Percentiles rank a stretch among this genome's conserved stretches.
phyloP scores from a whole-genome alignment of 768 basidiomycete genomes.

The Phanerochaete sordida region DNA sequence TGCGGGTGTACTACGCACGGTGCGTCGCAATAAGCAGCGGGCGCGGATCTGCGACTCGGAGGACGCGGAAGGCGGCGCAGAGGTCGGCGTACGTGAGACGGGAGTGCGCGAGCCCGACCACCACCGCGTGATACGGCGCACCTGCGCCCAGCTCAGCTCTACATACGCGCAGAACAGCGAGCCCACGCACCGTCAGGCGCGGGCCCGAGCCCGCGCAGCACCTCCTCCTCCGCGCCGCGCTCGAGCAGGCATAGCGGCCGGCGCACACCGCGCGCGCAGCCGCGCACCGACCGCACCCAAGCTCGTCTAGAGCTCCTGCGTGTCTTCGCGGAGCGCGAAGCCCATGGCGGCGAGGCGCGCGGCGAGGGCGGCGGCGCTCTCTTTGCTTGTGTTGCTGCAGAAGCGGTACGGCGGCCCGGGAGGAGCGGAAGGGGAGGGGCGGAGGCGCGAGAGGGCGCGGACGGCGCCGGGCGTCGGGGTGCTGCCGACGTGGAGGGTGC shows the following conservation, averaged over 20 bases:
- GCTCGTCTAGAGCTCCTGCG: constrained; percentile 58
- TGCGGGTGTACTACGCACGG: constrained; percentile 47
- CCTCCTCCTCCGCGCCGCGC: constrained; percentile 42
- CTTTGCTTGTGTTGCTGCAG: constrained; percentile 72
- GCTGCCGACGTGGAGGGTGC: constrained; percentile 57
- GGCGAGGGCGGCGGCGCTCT: constrained; percentile 46
- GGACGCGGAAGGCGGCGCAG: constrained; percentile 65
- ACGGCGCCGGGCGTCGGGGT: constrained; percentile 47
- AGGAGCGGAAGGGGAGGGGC: constrained; percentile 4
- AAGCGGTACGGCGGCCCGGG: constrained; percentile 39
- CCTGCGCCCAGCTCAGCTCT: neutral
- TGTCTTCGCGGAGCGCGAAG: constrained; percentile 35
- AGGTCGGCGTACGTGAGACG: constrained; percentile 37
- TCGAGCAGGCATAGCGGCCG: constrained; percentile 60
- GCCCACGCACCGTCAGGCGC: neutral
- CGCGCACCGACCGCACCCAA: constrained; percentile 51
- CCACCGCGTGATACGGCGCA: constrained; percentile 29
- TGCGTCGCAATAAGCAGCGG: constrained; percentile 56
- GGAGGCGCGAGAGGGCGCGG: constrained; percentile 35
- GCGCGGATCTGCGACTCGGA: constrained; percentile 25
- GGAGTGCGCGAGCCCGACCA: constrained; percentile 35
- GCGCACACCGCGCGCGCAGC: constrained; percentile 38
- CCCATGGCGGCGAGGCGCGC: constrained; percentile 43
- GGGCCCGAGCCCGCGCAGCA: constrained; percentile 16
- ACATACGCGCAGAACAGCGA: neutral